These are phyloP conservation scores for Bodo saltans DNA, from an alignment of 78 protist species.

Conservation along the genomic window DNA sequence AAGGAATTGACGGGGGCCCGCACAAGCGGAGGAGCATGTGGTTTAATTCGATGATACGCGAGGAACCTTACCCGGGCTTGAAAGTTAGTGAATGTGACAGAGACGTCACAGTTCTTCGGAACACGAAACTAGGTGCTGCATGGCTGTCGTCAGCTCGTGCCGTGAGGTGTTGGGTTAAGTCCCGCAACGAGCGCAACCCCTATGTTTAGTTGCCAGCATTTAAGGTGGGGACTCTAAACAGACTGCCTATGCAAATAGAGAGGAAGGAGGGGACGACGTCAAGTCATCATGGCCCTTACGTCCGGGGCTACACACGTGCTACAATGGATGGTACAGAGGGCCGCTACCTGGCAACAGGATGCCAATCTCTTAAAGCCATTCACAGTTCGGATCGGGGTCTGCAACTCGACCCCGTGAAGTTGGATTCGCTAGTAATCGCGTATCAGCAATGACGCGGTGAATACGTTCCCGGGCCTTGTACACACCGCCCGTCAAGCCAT, in stretches of 20 bases:
- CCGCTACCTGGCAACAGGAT: conserved; percentile 27
- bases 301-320: conserved; percentile 44
- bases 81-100: background rate
- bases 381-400: conserved; percentile 48
- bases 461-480: conserved; percentile 45
- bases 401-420: conserved; percentile 45
- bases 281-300: conserved; percentile 50
- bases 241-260: background rate
- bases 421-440: conserved; percentile 53
- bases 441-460: conserved; percentile 48
- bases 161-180: conserved; percentile 34
- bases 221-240: conserved; percentile 6
- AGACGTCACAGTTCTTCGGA: background rate
- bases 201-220: background rate
- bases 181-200: conserved; percentile 42
- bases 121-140: conserved; percentile 31
- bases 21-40: no score
- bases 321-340: conserved; percentile 37
- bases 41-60: conserved; percentile 31
- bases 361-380: conserved; percentile 34
- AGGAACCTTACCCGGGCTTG: conserved; percentile 32
- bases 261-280: conserved; percentile 45
- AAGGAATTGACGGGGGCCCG: no score
- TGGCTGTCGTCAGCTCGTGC: conserved; percentile 50
- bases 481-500: conserved; percentile 56